Conservation (phyloP, 306 rosid genomes). For the Citrullus amarus region DNA sequence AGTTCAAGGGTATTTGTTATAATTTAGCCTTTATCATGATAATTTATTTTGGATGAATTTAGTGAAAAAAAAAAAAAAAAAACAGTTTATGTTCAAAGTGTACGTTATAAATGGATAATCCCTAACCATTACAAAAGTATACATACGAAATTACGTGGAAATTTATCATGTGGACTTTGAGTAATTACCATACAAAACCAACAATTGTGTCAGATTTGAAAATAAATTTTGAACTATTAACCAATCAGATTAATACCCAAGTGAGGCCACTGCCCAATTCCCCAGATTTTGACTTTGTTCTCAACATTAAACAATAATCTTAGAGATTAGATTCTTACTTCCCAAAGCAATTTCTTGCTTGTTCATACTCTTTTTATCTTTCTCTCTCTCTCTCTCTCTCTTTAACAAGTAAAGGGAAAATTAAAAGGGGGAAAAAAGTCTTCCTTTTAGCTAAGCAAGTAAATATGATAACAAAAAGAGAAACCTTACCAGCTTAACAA, state of each 20-base stretch:
- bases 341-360: neutral
- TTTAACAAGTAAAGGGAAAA: constrained; percentile 16
- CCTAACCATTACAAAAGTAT: too few species aligned
- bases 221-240: neutral
- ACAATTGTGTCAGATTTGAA: neutral
- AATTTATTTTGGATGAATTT: too few species aligned
- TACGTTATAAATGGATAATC: too few species aligned
- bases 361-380: neutral
- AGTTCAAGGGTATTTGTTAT: too few species aligned
- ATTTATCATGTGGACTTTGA: neutral
- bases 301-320: neutral
- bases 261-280: neutral
- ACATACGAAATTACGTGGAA: neutral
- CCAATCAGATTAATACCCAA: neutral
- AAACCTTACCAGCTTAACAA: constrained; percentile 26
- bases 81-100: too few species aligned
- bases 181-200: neutral
- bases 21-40: too few species aligned
- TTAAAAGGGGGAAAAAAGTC: constrained; percentile 5
- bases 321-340: neutral
- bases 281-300: constrained; percentile 5
- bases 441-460: constrained; percentile 15
- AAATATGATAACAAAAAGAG: constrained; percentile 48
- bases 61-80: too few species aligned
- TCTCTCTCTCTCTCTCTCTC: constrained; percentile 11